phyloP scores from a whole-genome alignment of 176 grass and related monocot genomes.

The Cenchrus fungigraminus region DNA sequence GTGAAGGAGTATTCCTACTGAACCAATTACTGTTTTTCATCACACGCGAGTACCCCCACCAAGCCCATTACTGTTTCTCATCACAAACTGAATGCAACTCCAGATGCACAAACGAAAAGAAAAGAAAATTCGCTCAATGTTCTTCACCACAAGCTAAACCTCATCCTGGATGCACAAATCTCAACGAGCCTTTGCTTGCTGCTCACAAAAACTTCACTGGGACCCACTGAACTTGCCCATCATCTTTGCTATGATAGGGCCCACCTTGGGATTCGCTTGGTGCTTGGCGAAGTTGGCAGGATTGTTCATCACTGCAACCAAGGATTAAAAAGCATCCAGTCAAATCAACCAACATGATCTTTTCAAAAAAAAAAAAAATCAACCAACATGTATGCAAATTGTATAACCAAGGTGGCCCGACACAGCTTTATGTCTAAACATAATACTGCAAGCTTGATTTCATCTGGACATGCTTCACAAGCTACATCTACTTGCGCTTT shows the following conservation, averaged over 20 bases:
- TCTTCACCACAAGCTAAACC: conserved; percentile 5
- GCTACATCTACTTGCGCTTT: neutral
- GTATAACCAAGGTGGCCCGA: neutral
- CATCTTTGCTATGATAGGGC: conserved; percentile 90
- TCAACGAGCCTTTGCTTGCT: conserved; percentile 17
- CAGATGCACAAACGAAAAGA: neutral
- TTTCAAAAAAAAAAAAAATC: neutral
- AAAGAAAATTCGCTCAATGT: neutral
- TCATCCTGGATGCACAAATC: conserved; percentile 4
- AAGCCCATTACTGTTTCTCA: neutral
- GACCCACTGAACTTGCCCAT: conserved; percentile 80
- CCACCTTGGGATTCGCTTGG: conserved; percentile 92
- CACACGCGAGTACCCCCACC: neutral
- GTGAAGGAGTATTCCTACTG: neutral
- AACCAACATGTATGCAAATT: neutral
- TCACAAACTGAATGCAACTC: neutral
- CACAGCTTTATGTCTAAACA: neutral
- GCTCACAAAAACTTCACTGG: conserved; percentile 32
- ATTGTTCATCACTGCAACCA: conserved; percentile 91
- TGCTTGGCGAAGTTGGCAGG: conserved; percentile 82
- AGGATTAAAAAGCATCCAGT: conserved; percentile 11
- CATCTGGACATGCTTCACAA: neutral
- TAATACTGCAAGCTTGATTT: neutral
- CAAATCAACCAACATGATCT: neutral
- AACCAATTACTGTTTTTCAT: too few relatives aligned